A percentile compares a stretch with the other conserved stretches of the same genome.
Conservation (phyloP, 345 rosid genomes). For the Noccaea caerulescens region DNA sequence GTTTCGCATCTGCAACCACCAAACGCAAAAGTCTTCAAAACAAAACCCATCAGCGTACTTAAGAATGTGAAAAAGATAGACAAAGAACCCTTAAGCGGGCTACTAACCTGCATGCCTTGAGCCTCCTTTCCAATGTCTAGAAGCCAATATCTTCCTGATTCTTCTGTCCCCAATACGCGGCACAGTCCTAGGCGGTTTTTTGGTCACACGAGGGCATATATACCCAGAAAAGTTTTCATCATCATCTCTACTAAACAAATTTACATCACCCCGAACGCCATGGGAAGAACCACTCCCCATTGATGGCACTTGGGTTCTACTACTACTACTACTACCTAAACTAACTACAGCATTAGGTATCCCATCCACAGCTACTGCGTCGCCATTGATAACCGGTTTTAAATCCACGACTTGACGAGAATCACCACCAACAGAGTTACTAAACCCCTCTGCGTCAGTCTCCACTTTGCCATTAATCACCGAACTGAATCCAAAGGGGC, state of each 20-base stretch:
- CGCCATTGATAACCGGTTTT: slow-evolving; percentile 50
- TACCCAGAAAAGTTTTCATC: slow-evolving; percentile 93
- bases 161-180: slow-evolving; percentile 88
- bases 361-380: slow-evolving; percentile 60
- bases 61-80: background rate
- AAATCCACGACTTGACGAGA: slow-evolving; percentile 45
- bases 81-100: slow-evolving; percentile 6
- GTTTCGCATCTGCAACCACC: slow-evolving; percentile 54
- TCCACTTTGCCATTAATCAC: slow-evolving; percentile 51
- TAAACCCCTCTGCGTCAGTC: slow-evolving; percentile 50
- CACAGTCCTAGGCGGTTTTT: slow-evolving; percentile 58
- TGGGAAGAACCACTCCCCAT: slow-evolving; percentile 46
- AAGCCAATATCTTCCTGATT: slow-evolving; percentile 94
- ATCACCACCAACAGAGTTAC: slow-evolving; percentile 45
- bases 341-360: slow-evolving; percentile 61
- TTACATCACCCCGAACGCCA: slow-evolving; percentile 63
- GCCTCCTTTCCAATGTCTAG: slow-evolving; percentile 76
- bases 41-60: slow-evolving; percentile 16
- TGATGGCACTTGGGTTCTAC: slow-evolving; percentile 48
- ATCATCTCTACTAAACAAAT: slow-evolving; percentile 92
- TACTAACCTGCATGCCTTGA: slow-evolving; percentile 60
- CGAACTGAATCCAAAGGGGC: slow-evolving; percentile 50
- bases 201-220: slow-evolving; percentile 60
- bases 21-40: slow-evolving; percentile 18
- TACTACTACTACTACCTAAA: slow-evolving; percentile 58